Evolutionary conservation across 768 basidiomycete species (phyloP), one percentile per base, ranked within the genome.

Genomic region (Roridomyces roridus): DNA sequence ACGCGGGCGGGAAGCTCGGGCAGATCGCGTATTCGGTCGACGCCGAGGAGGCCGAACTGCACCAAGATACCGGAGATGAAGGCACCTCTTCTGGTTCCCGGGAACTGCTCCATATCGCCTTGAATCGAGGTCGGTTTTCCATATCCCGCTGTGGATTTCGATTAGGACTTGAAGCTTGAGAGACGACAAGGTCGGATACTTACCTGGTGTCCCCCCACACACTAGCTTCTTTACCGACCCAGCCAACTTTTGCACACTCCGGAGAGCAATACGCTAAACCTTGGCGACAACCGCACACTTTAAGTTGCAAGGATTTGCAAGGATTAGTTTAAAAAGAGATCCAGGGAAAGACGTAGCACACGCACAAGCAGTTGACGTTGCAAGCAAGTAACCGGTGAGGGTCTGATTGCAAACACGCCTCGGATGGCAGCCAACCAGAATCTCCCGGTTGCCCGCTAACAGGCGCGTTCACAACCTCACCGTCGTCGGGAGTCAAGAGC

Each of bases 1-100:
- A 61, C 57, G 12, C 72, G 65, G 28, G 47, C 45, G 57, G 50
- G 18, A 46, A 58, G 2, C 63, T 70, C 45, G 75, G 72, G 23
- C 64, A 55, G 7, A 31, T 14, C 39, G 59, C n/a, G 14, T 63
- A n/a, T 4, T 6, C 57, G 37, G 35, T 18, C 31, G 2, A 28
- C 37, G 6, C 57, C 57, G 31, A 47, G 40, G 6, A 58, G 4
- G 29, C 57, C 57, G 24, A 52, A 52, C 8, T 20, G 50, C 41
- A 23, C 50, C 34, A 52, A 34, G 39, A 1, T n/a, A 1, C 1
- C 43, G 31, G 7, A 12, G 11, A 46, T 3, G 10, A 45, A 50
- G 6, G 14, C 20, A 34, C 43, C 51, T 2, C 44, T 46, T 14
- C 46, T 20, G 20, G 57, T 58, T 51, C 51, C 51, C 10, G 57